Evolutionary conservation across 2,329 filamentous ascomycete genomes (phyloP).

Genomic region (Hypoxylon sp.): DNA sequence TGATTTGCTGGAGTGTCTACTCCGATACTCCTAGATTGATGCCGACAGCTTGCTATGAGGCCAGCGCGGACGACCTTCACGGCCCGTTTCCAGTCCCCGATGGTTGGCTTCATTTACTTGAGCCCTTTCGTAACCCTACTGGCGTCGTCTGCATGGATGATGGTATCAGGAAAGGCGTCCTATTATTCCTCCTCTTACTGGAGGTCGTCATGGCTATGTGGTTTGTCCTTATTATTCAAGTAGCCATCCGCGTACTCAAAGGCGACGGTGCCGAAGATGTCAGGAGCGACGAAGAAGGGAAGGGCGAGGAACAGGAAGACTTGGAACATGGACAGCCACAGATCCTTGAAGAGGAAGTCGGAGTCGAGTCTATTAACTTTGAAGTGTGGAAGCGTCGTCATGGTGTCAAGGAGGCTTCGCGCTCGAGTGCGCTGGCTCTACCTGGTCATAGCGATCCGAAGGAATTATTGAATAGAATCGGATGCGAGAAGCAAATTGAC

Average conservation of each 20-base stretch:
- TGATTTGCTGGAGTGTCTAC: conserved; percentile 86
- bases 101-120: conserved; percentile 73
- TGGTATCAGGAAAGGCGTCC: conserved; percentile 80
- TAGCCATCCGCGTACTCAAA: conserved; percentile 82
- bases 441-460: conserved; percentile 80
- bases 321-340: conserved; percentile 62
- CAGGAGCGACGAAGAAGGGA: conserved; percentile 87
- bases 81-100: conserved; percentile 67
- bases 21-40: conserved; percentile 73
- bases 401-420: conserved; percentile 65
- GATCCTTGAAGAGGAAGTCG: conserved; percentile 79
- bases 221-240: conserved; percentile 87
- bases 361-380: conserved; percentile 78
- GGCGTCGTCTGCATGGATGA: conserved; percentile 87
- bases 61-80: conserved; percentile 66
- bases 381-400: conserved; percentile 71
- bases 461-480: conserved; percentile 83
- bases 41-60: conserved; percentile 79
- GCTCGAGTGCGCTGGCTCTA: conserved; percentile 72
- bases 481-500: conserved; percentile 81
- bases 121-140: conserved; percentile 78
- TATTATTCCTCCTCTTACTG: conserved; percentile 81
- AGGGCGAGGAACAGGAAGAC: conserved; percentile 68
- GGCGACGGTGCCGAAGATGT: conserved; percentile 85
- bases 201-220: conserved; percentile 85